phyloP scores from a whole-genome alignment of 257 asterid genomes.

The Gentiana straminea region DNA sequence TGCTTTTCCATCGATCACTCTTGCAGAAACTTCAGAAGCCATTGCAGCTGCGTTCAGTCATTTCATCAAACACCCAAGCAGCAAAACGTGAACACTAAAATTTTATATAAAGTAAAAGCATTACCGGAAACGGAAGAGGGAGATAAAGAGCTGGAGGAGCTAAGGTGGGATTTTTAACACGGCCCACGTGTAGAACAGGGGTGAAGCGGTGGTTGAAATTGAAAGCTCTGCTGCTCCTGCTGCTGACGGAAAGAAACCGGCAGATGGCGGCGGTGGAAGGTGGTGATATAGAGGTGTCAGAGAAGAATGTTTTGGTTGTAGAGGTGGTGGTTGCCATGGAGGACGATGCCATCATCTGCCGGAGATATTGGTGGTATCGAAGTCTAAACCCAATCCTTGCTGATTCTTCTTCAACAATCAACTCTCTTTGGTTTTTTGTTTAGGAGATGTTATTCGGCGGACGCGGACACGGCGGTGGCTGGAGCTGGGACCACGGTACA shows the following conservation, averaged over 20 bases:
- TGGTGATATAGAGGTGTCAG: constrained; percentile 13
- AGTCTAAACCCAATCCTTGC: constrained; percentile 52
- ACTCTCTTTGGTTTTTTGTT: background rate
- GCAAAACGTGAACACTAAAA: background rate
- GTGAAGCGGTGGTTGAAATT: constrained; percentile 6
- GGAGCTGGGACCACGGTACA: too few relatives aligned
- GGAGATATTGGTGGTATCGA: constrained; percentile 28
- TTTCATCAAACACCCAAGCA: background rate
- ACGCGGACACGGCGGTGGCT: too few relatives aligned
- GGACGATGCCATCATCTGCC: constrained; percentile 45
- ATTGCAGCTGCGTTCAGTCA: constrained; percentile 38
- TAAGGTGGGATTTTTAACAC: constrained; percentile 1
- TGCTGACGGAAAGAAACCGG: constrained; percentile 15
- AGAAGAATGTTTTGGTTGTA: constrained; percentile 9
- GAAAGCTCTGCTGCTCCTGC: constrained; percentile 6
- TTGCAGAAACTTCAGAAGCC: constrained; percentile 38
- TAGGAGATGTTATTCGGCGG: too few relatives aligned
- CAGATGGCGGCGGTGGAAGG: constrained; percentile 3
- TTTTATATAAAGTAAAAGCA: background rate
- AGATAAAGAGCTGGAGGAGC: constrained; percentile 7
- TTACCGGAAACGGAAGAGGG: constrained; percentile 20
- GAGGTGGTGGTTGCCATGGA: constrained; percentile 26
- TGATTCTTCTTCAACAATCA: background rate
- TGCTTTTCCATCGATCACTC: constrained; percentile 72
- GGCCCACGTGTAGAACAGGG: constrained; percentile 2